Conservation (phyloP, 306 rosid species). For the Pueraria montana region DNA sequence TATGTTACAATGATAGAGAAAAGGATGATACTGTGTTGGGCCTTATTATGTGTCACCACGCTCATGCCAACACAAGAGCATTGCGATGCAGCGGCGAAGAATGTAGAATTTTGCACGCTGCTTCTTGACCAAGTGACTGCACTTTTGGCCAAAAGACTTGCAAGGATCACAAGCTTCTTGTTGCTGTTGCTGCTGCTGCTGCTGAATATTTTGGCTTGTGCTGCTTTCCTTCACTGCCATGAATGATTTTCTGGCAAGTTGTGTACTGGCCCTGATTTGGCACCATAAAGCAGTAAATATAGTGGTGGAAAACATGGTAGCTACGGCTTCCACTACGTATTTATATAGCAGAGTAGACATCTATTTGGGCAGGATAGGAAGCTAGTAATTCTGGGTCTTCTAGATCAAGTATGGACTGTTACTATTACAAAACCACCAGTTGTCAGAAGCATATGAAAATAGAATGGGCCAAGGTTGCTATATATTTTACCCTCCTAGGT, state of each 20-base stretch:
- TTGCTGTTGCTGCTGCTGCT: constrained; percentile 35
- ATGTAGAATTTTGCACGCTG: constrained; percentile 90
- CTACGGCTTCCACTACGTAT: constrained; percentile 48
- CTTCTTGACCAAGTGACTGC: constrained; percentile 85
- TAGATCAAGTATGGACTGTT: constrained; percentile 61
- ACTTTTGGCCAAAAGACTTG: constrained; percentile 80
- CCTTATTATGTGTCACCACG: constrained; percentile 54
- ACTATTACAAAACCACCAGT: constrained; percentile 60
- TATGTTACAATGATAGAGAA: constrained; percentile 38
- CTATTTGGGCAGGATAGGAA: constrained; percentile 36
- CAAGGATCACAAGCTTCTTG: constrained; percentile 63
- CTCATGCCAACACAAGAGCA: constrained; percentile 88
- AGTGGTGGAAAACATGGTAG: constrained; percentile 52
- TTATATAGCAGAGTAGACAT: constrained; percentile 48
- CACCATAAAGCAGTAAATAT: constrained; percentile 50
- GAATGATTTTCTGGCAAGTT: constrained; percentile 39
- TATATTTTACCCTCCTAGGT: constrained; percentile 45
- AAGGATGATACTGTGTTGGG: not conserved
- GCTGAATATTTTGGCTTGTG: constrained; percentile 42
- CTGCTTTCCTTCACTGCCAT: constrained; percentile 70
- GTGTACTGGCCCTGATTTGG: constrained; percentile 35
- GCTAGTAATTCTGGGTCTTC: constrained; percentile 55
- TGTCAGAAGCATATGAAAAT: constrained; percentile 62
- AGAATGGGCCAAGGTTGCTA: constrained; percentile 66
- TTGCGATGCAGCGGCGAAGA: constrained; percentile 84